Percentiles rank a stretch among this genome's conserved stretches.
Evolutionary conservation across 2,329 filamentous ascomycete species (phyloP).

Genomic region (Fusarium multiceps): DNA sequence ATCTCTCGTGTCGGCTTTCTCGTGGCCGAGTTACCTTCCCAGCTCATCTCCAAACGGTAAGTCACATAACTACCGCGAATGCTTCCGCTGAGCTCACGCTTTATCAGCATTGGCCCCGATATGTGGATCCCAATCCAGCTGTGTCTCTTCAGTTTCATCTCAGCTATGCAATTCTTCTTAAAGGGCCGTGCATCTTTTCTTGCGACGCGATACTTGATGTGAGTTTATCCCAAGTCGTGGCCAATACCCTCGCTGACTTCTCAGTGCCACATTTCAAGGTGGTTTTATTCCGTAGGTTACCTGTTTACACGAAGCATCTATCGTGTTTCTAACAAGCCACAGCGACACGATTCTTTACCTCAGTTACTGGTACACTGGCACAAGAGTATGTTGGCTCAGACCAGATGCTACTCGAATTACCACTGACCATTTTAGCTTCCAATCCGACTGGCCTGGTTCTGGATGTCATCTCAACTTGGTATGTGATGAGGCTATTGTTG

Average conservation of each 20-base stretch:
- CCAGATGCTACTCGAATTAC: background rate
- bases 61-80: background rate
- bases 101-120: slow-evolving; percentile 54
- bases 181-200: slow-evolving; percentile 49
- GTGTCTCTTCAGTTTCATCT: slow-evolving; percentile 49
- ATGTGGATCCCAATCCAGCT: slow-evolving; percentile 63
- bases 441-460: background rate
- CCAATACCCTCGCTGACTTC: background rate
- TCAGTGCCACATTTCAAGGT: background rate
- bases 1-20: slow-evolving; percentile 32
- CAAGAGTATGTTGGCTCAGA: background rate
- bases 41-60: slow-evolving; percentile 19
- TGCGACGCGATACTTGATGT: slow-evolving; percentile 29
- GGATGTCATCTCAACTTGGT: background rate
- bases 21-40: slow-evolving; percentile 18
- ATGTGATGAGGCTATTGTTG: background rate
- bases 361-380: background rate
- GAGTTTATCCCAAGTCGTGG: background rate
- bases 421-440: background rate
- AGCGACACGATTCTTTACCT: background rate
- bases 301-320: background rate
- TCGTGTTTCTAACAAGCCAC: background rate
- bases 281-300: background rate
- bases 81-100: background rate
- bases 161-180: slow-evolving; percentile 50